These are phyloP conservation scores for Melastoma malabathricum DNA, from an alignment of 345 rosid species.

Conservation along the genomic window DNA sequence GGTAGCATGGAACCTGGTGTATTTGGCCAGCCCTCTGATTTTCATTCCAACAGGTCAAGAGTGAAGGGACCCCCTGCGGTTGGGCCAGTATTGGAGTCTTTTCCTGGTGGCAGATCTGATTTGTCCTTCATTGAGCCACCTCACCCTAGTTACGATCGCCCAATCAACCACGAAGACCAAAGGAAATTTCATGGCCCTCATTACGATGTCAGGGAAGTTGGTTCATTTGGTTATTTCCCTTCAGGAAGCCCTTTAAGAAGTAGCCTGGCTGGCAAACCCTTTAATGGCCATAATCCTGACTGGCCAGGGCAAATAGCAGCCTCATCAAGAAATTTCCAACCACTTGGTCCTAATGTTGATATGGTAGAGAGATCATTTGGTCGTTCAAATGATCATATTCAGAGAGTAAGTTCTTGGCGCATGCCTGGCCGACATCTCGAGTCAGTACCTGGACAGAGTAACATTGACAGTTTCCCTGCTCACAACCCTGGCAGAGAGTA, in stretches of 20 bases:
- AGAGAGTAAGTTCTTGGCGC: conserved; percentile 24
- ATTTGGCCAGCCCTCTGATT: conserved; percentile 16
- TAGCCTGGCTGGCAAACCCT: conserved; percentile 14
- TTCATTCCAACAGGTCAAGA: conserved; percentile 15
- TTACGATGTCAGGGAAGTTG: conserved; percentile 20
- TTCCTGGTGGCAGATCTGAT: conserved; percentile 21
- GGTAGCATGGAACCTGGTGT: conserved; percentile 11
- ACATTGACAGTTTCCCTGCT: conserved; percentile 26
- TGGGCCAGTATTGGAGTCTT: conserved; percentile 22
- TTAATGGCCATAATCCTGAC: conserved; percentile 26
- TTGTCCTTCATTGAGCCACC: conserved; percentile 20
- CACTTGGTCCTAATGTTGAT: conserved; percentile 15
- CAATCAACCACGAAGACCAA: conserved; percentile 31
- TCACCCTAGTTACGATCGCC: conserved; percentile 15
- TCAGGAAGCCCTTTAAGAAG: conserved; percentile 31
- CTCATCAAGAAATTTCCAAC: conserved; percentile 32
- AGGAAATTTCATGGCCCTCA: conserved; percentile 31
- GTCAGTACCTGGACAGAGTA: conserved; percentile 25
- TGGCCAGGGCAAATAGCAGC: conserved; percentile 18
- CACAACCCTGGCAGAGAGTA: conserved; percentile 50
- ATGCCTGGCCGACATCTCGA: conserved; percentile 24
- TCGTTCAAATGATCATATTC: conserved; percentile 20
- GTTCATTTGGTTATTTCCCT: conserved; percentile 22
- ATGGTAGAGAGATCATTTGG: conserved; percentile 28
- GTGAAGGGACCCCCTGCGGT: conserved; percentile 21